A percentile compares a stretch with the other conserved stretches of the same genome.
phyloP scores from a whole-genome alignment of 352 stramenopile genomes.

The Blastocystis sp. region DNA sequence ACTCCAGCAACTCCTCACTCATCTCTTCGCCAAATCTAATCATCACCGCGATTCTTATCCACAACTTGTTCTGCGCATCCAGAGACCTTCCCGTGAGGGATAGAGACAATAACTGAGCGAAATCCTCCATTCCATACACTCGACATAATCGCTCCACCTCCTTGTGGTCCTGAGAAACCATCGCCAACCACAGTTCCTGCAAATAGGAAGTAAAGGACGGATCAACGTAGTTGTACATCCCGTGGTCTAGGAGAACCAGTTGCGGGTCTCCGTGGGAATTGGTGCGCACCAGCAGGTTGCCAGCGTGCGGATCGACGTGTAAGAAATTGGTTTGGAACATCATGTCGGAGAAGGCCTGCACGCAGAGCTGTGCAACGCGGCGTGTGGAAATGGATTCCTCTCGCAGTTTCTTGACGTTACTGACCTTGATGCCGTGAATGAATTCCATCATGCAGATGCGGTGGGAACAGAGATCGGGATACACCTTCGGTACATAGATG shows the following conservation, averaged over 20 bases:
- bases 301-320: conserved; percentile 60
- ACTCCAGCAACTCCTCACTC: conserved; percentile 21
- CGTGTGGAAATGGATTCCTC: conserved; percentile 1
- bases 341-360: conserved; percentile 56
- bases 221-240: conserved; percentile 82
- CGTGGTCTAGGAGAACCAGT: conserved; percentile 83
- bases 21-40: conserved; percentile 63
- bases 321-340: conserved; percentile 67
- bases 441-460: conserved; percentile 67
- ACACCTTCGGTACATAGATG: conserved; percentile 56
- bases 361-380: conserved; percentile 29
- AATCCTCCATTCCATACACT: conserved; percentile 24
- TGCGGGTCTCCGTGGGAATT: conserved; percentile 72
- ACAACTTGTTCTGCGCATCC: conserved; percentile 32
- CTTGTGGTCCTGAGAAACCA: conserved; percentile 78
- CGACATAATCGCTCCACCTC: conserved; percentile 71
- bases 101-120: conserved; percentile 25
- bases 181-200: conserved; percentile 82
- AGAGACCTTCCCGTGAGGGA: conserved; percentile 54
- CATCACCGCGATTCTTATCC: neutral
- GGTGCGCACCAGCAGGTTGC: conserved; percentile 61
- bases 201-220: conserved; percentile 81
- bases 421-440: conserved; percentile 60
- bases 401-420: conserved; percentile 17
- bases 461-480: conserved; percentile 2